Percentiles rank a stretch among this genome's conserved stretches.
Evolutionary conservation across 2,329 filamentous ascomycete genomes (phyloP).

Genomic region (Hawksworthiomyces lignivorus): DNA sequence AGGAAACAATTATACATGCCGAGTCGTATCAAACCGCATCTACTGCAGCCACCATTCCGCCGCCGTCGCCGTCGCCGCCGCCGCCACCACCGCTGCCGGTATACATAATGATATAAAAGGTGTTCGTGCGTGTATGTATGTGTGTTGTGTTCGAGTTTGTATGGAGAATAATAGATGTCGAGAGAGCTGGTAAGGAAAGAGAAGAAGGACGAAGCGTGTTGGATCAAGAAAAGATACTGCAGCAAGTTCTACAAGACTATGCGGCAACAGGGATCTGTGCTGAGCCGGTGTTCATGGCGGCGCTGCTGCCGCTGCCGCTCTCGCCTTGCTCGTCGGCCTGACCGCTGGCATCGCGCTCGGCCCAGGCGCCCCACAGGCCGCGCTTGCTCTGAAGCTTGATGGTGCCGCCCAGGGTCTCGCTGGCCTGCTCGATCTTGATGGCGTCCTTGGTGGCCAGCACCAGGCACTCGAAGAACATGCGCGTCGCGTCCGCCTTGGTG

Average conservation of each 20-base stretch:
- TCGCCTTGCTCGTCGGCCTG: constrained; percentile 32
- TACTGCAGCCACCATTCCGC: background rate
- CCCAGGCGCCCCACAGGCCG: constrained; percentile 96
- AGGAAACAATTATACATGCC: background rate
- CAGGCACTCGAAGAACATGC: constrained; percentile 98
- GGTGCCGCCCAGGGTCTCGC: constrained; percentile 63
- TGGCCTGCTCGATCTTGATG: constrained; percentile 86
- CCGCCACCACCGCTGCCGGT: too few species aligned
- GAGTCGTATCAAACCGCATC: background rate
- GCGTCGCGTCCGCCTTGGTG: constrained; percentile 84
- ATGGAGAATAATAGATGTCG: too few species aligned
- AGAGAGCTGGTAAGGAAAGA: too few species aligned
- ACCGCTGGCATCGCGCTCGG: constrained; percentile 64
- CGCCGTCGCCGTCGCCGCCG: too few species aligned
- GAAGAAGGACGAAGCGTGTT: too few species aligned
- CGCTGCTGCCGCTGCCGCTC: background rate
- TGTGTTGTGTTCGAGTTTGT: too few species aligned
- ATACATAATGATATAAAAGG: too few species aligned
- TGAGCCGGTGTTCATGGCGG: background rate
- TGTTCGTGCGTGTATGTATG: too few species aligned
- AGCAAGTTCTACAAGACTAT: too few species aligned
- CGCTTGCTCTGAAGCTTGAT: constrained; percentile 85
- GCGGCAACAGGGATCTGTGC: background rate
- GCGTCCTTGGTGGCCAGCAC: constrained; percentile 97
- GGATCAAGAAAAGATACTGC: too few species aligned